These are phyloP conservation scores for Suillus bovinus DNA, from an alignment of 768 basidiomycete species.

Conservation along the genomic window DNA sequence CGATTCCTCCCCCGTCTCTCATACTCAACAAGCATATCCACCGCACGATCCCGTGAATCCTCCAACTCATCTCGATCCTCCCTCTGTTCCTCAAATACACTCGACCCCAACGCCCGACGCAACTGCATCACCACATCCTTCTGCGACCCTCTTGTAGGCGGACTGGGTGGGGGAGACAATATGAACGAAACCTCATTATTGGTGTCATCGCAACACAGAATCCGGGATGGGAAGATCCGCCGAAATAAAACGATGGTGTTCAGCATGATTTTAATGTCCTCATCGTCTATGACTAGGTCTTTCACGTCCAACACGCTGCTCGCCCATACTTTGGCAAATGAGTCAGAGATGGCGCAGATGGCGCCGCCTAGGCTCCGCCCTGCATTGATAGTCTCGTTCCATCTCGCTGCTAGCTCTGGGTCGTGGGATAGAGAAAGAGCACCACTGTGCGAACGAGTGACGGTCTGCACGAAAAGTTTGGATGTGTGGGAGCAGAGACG, in stretches of 20 bases:
- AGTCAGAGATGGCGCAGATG: constrained; percentile 51
- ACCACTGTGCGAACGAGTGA: constrained; percentile 26
- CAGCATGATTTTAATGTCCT: constrained; percentile 54
- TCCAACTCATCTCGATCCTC: constrained; percentile 49
- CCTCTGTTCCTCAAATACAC: constrained; percentile 44
- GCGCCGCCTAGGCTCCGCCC: constrained; percentile 65
- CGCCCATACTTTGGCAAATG: constrained; percentile 60
- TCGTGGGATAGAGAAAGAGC: constrained; percentile 16
- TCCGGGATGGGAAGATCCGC: constrained; percentile 50
- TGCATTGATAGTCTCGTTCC: constrained; percentile 52
- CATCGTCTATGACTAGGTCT: constrained; percentile 36
- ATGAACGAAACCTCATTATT: constrained; percentile 37
- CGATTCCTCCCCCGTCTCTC: constrained; percentile 36
- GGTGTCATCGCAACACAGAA: constrained; percentile 17
- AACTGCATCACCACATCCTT: constrained; percentile 46
- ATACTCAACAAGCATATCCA: constrained; percentile 61
- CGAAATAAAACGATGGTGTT: constrained; percentile 62
- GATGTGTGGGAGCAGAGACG: constrained; percentile 54
- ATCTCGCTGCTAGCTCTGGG: constrained; percentile 36
- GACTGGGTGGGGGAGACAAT: constrained; percentile 62
- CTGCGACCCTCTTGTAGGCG: constrained; percentile 33
- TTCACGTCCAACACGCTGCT: constrained; percentile 34
- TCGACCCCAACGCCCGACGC: constrained; percentile 54
- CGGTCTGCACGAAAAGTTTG: constrained; percentile 52
- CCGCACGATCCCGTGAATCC: constrained; percentile 74